These are phyloP conservation scores for Populus trichocarpa DNA, from an alignment of 441 rosid genomes.

Conservation along the genomic window DNA sequence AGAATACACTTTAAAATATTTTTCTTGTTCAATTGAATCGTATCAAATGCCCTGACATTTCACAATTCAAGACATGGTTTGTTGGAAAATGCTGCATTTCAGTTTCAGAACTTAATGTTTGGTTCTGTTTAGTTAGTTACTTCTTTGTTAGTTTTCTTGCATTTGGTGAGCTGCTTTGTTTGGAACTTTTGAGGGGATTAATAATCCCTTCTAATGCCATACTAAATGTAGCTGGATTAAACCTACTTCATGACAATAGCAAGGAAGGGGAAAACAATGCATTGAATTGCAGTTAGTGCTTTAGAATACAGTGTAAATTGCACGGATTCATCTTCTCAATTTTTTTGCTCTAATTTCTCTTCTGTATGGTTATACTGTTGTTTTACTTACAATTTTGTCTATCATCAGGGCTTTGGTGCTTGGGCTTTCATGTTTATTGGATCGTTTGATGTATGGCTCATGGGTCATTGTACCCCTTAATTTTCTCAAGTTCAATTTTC, in stretches of 20 bases:
- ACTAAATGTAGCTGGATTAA: not conserved
- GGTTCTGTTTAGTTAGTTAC: not conserved
- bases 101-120: not conserved
- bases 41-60: not conserved
- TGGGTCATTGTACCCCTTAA: slow-evolving; percentile 90
- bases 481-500: slow-evolving; percentile 89
- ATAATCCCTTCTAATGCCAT: not conserved
- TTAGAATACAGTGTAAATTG: not conserved
- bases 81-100: not conserved
- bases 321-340: not conserved
- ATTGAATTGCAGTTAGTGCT: not conserved
- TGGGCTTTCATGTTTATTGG: slow-evolving; percentile 58
- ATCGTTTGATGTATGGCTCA: slow-evolving; percentile 72
- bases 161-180: not conserved
- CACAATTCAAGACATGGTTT: not conserved
- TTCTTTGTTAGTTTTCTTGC: not conserved
- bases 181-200: not conserved
- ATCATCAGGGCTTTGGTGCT: slow-evolving; percentile 62
- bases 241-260: not conserved
- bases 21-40: not conserved
- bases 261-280: not conserved
- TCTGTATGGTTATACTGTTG: not conserved
- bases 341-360: not conserved
- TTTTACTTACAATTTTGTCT: slow-evolving; percentile 14
- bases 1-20: not conserved